phyloP scores from a whole-genome alignment of 1,284 basidiomycete species.

The Ceratorhiza oryzae-sativae region DNA sequence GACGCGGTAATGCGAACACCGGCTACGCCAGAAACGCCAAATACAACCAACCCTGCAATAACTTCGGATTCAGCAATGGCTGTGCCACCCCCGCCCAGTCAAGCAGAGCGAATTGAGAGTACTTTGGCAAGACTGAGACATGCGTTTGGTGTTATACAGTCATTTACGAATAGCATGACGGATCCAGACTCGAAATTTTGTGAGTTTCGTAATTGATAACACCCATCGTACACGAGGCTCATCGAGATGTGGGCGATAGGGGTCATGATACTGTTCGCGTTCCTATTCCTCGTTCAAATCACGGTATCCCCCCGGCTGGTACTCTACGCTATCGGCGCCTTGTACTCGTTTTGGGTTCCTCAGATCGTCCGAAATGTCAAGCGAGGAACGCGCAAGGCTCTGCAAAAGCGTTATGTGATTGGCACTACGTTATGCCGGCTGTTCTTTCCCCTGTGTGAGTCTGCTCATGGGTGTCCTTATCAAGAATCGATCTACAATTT shows the following conservation, averaged over 20 bases:
- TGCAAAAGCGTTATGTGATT: slow-evolving; percentile 75
- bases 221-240: slow-evolving; percentile 14
- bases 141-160: slow-evolving; percentile 21
- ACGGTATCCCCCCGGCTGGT: slow-evolving; percentile 75
- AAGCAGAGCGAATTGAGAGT: background rate
- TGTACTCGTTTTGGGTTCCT: slow-evolving; percentile 83
- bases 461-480: background rate
- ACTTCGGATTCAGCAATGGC: slow-evolving; percentile 44
- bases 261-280: slow-evolving; percentile 68
- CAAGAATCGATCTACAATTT: background rate
- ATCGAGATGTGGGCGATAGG: slow-evolving; percentile 53
- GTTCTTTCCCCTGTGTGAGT: slow-evolving; percentile 77
- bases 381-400: slow-evolving; percentile 72
- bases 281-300: slow-evolving; percentile 74
- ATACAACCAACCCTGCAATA: slow-evolving; percentile 42
- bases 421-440: slow-evolving; percentile 77
- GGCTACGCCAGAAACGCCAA: slow-evolving; percentile 43
- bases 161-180: slow-evolving; percentile 38
- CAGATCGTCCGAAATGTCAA: slow-evolving; percentile 82
- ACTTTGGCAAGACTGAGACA: slow-evolving; percentile 9
- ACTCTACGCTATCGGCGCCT: slow-evolving; percentile 69
- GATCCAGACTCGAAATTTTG: slow-evolving; percentile 76
- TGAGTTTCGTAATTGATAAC: slow-evolving; percentile 51
- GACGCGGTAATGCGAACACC: slow-evolving; percentile 53
- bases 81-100: slow-evolving; percentile 45